A percentile compares a stretch with the other conserved stretches of the same genome.
phyloP scores from a whole-genome alignment of 306 rosid species.

The Medicago ruthenica region DNA sequence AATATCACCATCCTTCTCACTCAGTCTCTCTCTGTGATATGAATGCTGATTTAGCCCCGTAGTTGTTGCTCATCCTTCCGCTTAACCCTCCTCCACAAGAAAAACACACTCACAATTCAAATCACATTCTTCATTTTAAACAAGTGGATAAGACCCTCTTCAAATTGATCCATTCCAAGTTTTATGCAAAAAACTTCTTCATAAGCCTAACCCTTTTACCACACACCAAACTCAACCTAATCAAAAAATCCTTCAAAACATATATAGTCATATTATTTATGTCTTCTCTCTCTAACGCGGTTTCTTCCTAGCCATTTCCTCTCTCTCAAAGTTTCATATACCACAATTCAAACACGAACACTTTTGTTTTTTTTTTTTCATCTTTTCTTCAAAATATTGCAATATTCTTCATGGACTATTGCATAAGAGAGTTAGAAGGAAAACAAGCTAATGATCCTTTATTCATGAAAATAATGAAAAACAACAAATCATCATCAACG shows the following conservation, averaged over 20 bases:
- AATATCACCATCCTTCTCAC: slow-evolving; percentile 58
- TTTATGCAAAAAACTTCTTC: slow-evolving; percentile 42
- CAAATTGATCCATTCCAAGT: slow-evolving; percentile 51
- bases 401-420: slow-evolving; percentile 53
- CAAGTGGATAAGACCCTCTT: slow-evolving; percentile 63
- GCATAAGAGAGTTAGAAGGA: slow-evolving; percentile 64
- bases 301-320: neutral
- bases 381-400: neutral
- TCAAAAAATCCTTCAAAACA: too few relatives aligned
- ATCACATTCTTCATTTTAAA: slow-evolving; percentile 44
- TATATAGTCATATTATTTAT: neutral
- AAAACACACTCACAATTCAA: neutral
- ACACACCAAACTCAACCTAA: slow-evolving; percentile 36
- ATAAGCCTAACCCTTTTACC: slow-evolving; percentile 35
- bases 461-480: slow-evolving; percentile 44
- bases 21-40: slow-evolving; percentile 56
- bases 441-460: slow-evolving; percentile 76
- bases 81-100: slow-evolving; percentile 58
- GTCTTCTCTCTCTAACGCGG: slow-evolving; percentile 21
- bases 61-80: slow-evolving; percentile 71
- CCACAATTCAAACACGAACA: neutral
- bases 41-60: slow-evolving; percentile 69
- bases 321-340: neutral
- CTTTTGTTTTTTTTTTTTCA: neutral
- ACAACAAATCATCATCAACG: neutral